Evolutionary conservation across 164 flowering plant genomes (phyloP).

Genomic region (Cinnamomum micranthum): DNA sequence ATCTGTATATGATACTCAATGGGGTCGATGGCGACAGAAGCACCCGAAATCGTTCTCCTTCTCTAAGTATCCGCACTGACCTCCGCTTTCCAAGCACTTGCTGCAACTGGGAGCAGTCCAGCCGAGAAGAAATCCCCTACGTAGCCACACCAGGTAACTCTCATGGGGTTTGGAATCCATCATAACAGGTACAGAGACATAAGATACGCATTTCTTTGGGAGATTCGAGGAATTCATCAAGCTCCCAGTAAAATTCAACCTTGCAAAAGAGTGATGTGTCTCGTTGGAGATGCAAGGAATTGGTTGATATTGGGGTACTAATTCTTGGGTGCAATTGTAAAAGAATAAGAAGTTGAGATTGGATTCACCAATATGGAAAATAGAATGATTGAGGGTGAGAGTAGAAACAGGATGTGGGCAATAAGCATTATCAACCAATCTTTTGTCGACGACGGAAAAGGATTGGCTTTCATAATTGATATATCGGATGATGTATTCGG

Average conservation of each 20-base stretch:
- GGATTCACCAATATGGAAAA: slow-evolving; percentile 14
- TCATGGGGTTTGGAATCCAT: too few relatives aligned
- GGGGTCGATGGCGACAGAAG: neutral
- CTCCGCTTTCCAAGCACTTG: slow-evolving; percentile 29
- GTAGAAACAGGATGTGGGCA: slow-evolving; percentile 45
- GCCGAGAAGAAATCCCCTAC: neutral
- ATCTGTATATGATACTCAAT: neutral
- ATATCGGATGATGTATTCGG: slow-evolving; percentile 31
- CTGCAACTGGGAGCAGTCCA: slow-evolving; percentile 30
- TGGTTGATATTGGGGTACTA: neutral
- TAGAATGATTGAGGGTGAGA: slow-evolving; percentile 29
- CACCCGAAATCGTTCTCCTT: too few relatives aligned
- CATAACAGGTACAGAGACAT: neutral
- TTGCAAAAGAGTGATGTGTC: slow-evolving; percentile 26
- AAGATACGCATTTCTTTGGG: neutral
- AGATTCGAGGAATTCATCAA: neutral
- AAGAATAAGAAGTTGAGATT: slow-evolving; percentile 29
- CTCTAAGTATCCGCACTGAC: slow-evolving; percentile 8
- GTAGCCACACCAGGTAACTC: slow-evolving; percentile 20
- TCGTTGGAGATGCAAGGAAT: slow-evolving; percentile 22
- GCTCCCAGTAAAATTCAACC: slow-evolving; percentile 14
- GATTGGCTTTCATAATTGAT: slow-evolving; percentile 37
- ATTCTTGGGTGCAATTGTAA: slow-evolving; percentile 28
- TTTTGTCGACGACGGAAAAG: slow-evolving; percentile 22
- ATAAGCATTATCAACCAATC: neutral